These are phyloP conservation scores for Fusarium tanahbumbuense DNA, from an alignment of 2,329 filamentous ascomycete species.

Conservation along the genomic window DNA sequence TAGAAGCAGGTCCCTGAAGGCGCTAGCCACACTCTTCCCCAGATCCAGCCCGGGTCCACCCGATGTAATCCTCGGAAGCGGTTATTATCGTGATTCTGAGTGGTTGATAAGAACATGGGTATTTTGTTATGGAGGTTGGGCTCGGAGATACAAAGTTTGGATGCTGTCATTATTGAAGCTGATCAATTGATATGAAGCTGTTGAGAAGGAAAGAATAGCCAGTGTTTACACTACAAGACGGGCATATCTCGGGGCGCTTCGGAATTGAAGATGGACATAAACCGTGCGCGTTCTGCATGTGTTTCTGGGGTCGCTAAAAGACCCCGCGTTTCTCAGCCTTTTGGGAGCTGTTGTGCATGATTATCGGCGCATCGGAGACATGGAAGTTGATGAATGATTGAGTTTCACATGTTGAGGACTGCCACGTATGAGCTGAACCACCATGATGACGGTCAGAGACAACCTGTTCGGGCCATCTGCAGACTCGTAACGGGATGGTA, in stretches of 20 bases:
- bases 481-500: background rate
- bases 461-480: background rate
- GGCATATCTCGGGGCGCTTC: conserved; percentile 26
- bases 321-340: conserved; percentile 24
- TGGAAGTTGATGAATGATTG: background rate
- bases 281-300: background rate
- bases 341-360: background rate
- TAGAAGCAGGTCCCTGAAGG: conserved; percentile 28
- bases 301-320: background rate
- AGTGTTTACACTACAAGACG: background rate
- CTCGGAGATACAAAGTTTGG: conserved; percentile 2
- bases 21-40: conserved; percentile 31
- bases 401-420: conserved; percentile 12
- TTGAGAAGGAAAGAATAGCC: background rate
- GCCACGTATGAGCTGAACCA: background rate
- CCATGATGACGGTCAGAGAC: background rate
- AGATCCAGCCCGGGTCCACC: conserved; percentile 41
- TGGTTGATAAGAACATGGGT: conserved; percentile 13
- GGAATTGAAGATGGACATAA: background rate
- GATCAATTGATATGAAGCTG: background rate
- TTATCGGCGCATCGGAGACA: background rate
- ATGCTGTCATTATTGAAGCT: background rate
- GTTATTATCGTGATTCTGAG: conserved; percentile 22
- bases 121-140: background rate
- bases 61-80: conserved; percentile 26